Evolutionary conservation across 257 asterid genomes (phyloP).

Genomic region (Prunella vulgaris): DNA sequence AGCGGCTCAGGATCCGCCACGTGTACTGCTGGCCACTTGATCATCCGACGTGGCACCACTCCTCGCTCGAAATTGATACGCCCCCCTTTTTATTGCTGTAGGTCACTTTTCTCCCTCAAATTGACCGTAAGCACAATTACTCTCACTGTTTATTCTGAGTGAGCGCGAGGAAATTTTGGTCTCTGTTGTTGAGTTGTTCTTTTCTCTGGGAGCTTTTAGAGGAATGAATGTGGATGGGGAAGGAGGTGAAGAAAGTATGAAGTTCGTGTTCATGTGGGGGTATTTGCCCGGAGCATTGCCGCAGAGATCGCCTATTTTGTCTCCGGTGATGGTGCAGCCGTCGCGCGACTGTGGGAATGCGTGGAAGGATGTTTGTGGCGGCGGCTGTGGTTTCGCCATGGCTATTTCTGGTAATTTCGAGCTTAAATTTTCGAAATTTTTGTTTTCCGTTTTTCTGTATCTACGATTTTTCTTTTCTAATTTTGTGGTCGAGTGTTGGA

Average conservation of each 20-base stretch:
- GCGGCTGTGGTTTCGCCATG: slow-evolving; percentile 98
- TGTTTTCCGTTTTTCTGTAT: neutral
- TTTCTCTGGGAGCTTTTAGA: neutral
- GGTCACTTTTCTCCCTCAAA: slow-evolving; percentile 29
- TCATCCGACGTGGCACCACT: slow-evolving; percentile 41
- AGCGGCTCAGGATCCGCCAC: slow-evolving; percentile 37
- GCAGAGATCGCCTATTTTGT: slow-evolving; percentile 76
- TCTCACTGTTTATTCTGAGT: neutral
- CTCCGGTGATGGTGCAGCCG: slow-evolving; percentile 62
- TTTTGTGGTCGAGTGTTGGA: slow-evolving; percentile 3
- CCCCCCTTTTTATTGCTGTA: slow-evolving; percentile 21
- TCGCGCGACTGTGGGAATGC: slow-evolving; percentile 52
- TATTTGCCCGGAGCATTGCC: slow-evolving; percentile 95
- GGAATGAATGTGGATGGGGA: slow-evolving; percentile 63
- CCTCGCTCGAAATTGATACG: slow-evolving; percentile 40
- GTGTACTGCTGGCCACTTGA: slow-evolving; percentile 32
- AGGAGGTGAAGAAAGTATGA: slow-evolving; percentile 51
- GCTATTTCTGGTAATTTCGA: slow-evolving; percentile 67
- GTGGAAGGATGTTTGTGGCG: slow-evolving; percentile 91
- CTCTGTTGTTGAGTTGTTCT: neutral
- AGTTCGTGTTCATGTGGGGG: slow-evolving; percentile 80
- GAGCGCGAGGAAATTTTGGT: neutral
- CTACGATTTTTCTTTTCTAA: neutral
- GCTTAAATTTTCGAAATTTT: neutral
- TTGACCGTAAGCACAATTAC: neutral